A percentile compares a stretch with the other conserved stretches of the same genome.
Conservation (phyloP, 1,284 basidiomycete species). For the Leccinum pseudoinsigne region DNA sequence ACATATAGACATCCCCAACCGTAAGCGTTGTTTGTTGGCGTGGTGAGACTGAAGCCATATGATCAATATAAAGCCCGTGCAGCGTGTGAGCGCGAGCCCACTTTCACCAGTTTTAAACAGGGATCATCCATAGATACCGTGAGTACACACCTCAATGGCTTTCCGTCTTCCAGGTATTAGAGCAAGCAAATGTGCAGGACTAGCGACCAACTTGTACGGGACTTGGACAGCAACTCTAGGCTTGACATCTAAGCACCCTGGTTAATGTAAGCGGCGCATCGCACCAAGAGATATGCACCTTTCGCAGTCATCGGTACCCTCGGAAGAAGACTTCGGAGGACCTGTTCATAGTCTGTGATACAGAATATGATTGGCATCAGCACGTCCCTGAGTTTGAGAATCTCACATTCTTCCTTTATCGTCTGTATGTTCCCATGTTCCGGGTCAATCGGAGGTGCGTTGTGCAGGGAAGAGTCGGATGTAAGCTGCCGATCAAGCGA, state of each 20-base stretch:
- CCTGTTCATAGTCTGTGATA: slow-evolving; percentile 39
- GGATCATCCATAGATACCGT: background rate
- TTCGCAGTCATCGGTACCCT: slow-evolving; percentile 59
- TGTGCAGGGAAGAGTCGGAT: slow-evolving; percentile 4
- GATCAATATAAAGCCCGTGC: slow-evolving; percentile 45
- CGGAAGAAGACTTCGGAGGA: slow-evolving; percentile 46
- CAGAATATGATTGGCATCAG: background rate
- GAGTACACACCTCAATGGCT: slow-evolving; percentile 62
- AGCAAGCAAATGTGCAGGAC: slow-evolving; percentile 43
- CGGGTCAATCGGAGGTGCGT: background rate
- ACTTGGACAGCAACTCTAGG: slow-evolving; percentile 37
- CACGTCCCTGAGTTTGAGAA: background rate
- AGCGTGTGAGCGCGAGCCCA: slow-evolving; percentile 61
- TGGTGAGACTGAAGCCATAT: slow-evolving; percentile 21
- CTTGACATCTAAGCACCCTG: slow-evolving; percentile 38
- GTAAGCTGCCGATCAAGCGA: slow-evolving; percentile 27
- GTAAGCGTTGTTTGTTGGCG: slow-evolving; percentile 39
- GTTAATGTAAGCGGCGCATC: slow-evolving; percentile 8
- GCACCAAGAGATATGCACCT: slow-evolving; percentile 39
- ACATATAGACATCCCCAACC: slow-evolving; percentile 56
- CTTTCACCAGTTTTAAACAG: slow-evolving; percentile 37
- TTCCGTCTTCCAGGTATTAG: slow-evolving; percentile 61
- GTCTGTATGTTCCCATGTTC: slow-evolving; percentile 2
- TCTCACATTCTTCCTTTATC: slow-evolving; percentile 26
- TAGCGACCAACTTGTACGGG: slow-evolving; percentile 55